Base-by-base conservation (phyloP, 2,329 filamentous ascomycete genomes). In the Aspergillus novoparasiticus region DNA sequence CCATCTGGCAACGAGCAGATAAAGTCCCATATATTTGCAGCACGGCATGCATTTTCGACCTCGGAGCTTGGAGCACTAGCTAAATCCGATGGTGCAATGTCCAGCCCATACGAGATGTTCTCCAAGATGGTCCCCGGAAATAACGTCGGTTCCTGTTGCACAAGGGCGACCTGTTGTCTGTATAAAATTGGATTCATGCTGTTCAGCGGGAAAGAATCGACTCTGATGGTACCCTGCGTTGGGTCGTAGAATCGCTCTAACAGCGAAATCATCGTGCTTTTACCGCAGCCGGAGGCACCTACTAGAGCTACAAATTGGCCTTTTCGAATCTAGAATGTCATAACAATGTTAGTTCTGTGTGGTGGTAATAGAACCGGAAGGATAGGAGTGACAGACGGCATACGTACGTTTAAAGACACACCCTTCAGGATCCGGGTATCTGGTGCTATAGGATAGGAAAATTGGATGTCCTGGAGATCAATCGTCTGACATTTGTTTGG, bases 111-210 rank as follows among this genome's bases (percentile, higher is more conserved):
- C 16, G 48, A 75, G 58, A 92, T 86, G 68, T 92, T 92, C 64
- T 93, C 90, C 21, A 86, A 84, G 23, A 93, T 83, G 0, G 87
- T 87, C 66, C 87, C 88, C 73, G 89, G 87, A 71, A 91, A 93
- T 0, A 94, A 82, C 0, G 88, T 89, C 10, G 91, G 85, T 73
- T 94, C 90, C 75, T 94, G 91, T 4, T 89, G 87, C 0, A 94
- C 91, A 0, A 94, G 83, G 1, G 89, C 89, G 14, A 93, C 81
- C 41, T 86, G 78, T 61, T 83, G 82, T 46, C 91, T 86, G 73
- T 92, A 92, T 51, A 51, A 32, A 21, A 34, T 5, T 32, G 48
- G 48, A 14, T 51, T 51, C 48, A 51, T 51, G 28, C 9, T 51
- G 19, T 32, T 34, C 28, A 51, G 48, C 4, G 48, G 28, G 48